Conservation (phyloP, 805 yeast species). For the Candida pseudoglaebosa region DNA sequence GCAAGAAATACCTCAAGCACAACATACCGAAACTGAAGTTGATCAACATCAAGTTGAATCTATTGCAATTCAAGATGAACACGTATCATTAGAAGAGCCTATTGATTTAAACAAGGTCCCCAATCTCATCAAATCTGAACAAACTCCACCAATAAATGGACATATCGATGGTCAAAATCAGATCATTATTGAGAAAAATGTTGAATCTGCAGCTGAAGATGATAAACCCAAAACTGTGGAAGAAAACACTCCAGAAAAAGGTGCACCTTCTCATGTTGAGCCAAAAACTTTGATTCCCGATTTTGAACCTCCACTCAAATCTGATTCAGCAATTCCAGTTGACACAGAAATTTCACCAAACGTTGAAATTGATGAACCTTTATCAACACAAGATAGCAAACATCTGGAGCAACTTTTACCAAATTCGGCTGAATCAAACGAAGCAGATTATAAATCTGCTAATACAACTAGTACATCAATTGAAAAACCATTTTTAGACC, state of each 20-base stretch:
- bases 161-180: constrained; percentile 1
- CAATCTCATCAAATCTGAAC: constrained; percentile 1
- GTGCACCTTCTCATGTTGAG: background rate
- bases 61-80: background rate
- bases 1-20: background rate
- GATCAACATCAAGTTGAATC: background rate
- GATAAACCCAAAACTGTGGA: constrained; percentile 1
- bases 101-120: background rate
- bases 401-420: background rate
- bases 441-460: background rate
- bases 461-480: background rate
- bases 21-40: background rate
- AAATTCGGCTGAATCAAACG: background rate
- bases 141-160: background rate
- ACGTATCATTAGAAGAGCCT: background rate
- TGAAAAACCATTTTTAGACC: constrained; percentile 1
- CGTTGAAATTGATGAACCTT: background rate
- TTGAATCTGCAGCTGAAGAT: background rate
- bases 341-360: background rate
- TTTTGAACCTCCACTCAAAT: background rate
- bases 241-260: background rate
- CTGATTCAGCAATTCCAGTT: background rate
- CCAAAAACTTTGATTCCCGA: background rate
- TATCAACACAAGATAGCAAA: too few relatives aligned
- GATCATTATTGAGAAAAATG: constrained; percentile 1